phyloP scores from a whole-genome alignment of 176 grass and related monocot species.

The Musa beccarii region DNA sequence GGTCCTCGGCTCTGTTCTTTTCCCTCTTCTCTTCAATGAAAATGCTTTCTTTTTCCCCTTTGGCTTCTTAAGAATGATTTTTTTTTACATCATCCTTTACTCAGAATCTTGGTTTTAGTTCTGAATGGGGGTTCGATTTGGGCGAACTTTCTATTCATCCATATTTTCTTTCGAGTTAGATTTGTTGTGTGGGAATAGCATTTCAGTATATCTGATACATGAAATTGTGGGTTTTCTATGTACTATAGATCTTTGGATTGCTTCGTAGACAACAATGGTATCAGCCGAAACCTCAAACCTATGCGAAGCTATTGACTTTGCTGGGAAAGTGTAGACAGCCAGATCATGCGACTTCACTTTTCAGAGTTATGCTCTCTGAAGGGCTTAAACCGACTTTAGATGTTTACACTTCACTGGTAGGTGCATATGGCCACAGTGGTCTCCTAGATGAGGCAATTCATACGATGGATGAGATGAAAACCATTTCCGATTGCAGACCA shows the following conservation, averaged over 20 bases:
- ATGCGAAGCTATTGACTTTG: constrained; percentile 63
- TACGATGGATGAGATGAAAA: constrained; percentile 72
- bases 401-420: constrained; percentile 70
- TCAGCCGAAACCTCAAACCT: constrained; percentile 66
- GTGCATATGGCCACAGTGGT: constrained; percentile 56
- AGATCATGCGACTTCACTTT: constrained; percentile 42
- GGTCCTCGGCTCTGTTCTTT: constrained; percentile 24
- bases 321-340: constrained; percentile 76
- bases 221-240: neutral
- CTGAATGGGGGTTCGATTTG: neutral
- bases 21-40: neutral
- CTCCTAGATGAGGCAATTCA: constrained; percentile 52
- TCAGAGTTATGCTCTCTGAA: constrained; percentile 61
- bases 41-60: neutral
- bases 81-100: neutral
- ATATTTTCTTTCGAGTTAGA: neutral
- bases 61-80: neutral
- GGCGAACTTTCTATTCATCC: neutral
- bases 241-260: constrained; percentile 62
- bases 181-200: neutral
- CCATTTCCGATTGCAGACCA: constrained; percentile 40
- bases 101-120: neutral
- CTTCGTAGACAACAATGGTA: constrained; percentile 83
- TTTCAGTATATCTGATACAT: neutral
- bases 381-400: constrained; percentile 41